A percentile compares a stretch with the other conserved stretches of the same genome.
Evolutionary conservation across 192 early-diverging fungal genomes (phyloP).

Genomic region (Paraglomus brasilianum): DNA sequence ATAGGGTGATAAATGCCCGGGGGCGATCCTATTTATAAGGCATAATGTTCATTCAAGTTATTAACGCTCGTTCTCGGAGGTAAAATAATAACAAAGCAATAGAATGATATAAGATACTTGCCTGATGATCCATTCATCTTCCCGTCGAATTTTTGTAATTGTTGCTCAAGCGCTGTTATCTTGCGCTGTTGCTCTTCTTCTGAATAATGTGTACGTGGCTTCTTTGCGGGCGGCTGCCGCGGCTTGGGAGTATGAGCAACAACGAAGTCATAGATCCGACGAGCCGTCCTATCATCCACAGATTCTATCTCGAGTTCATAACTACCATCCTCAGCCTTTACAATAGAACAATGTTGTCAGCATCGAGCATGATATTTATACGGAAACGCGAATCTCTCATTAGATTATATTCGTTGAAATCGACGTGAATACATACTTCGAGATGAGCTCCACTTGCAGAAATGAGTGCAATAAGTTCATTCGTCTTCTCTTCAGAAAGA

Average conservation of each 20-base stretch:
- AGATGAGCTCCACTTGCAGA: slow-evolving; percentile 58
- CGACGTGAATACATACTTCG: slow-evolving; percentile 41
- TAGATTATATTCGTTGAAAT: background rate
- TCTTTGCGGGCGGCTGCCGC: slow-evolving; percentile 46
- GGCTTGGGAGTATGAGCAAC: slow-evolving; percentile 52
- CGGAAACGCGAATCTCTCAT: background rate
- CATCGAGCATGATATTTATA: slow-evolving; percentile 5
- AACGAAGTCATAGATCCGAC: slow-evolving; percentile 85
- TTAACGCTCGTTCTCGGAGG: slow-evolving; percentile 39
- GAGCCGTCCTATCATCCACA: slow-evolving; percentile 77
- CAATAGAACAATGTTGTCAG: background rate
- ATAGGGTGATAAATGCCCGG: slow-evolving; percentile 30
- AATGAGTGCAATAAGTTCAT: slow-evolving; percentile 74
- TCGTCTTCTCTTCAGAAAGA: slow-evolving; percentile 61
- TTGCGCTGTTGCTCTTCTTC: slow-evolving; percentile 51
- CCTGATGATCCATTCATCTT: slow-evolving; percentile 26
- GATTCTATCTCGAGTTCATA: slow-evolving; percentile 97
- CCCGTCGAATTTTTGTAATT: slow-evolving; percentile 48
- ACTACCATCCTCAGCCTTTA: slow-evolving; percentile 59
- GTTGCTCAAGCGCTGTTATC: slow-evolving; percentile 44
- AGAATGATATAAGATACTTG: slow-evolving; percentile 31
- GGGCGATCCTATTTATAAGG: slow-evolving; percentile 28
- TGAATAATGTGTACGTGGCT: slow-evolving; percentile 40
- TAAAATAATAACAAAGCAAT: slow-evolving; percentile 18
- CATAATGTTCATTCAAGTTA: slow-evolving; percentile 16